phyloP scores from a whole-genome alignment of 2,329 filamentous ascomycete genomes.

The Neonectria ditissima region DNA sequence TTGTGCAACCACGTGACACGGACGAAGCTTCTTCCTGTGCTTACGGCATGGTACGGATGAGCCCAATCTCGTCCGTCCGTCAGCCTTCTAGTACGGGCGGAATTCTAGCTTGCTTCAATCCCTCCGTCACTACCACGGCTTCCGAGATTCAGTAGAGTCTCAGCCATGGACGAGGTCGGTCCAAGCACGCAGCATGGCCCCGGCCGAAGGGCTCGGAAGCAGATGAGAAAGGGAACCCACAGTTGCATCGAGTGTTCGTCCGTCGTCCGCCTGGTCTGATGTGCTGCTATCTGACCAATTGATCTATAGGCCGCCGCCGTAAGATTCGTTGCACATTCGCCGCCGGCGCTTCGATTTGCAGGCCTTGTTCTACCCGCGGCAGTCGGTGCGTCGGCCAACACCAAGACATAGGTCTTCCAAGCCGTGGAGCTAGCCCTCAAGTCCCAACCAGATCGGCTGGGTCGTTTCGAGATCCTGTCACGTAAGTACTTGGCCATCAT shows the following conservation, averaged over 20 bases:
- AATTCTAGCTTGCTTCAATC: neutral
- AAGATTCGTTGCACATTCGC: constrained; percentile 60
- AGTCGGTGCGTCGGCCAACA: constrained; percentile 14
- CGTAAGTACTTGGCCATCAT: neutral
- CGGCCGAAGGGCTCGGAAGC: constrained; percentile 10
- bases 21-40: neutral
- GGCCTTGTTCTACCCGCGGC: constrained; percentile 47
- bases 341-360: constrained; percentile 54
- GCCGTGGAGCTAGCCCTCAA: neutral
- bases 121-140: neutral
- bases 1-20: constrained; percentile 12
- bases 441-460: neutral
- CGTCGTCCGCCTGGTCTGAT: neutral
- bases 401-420: neutral
- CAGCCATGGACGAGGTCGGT: neutral
- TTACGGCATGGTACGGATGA: neutral
- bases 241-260: constrained; percentile 43
- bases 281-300: neutral
- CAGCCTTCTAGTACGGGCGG: neutral
- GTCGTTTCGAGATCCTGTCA: neutral
- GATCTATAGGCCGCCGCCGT: constrained; percentile 56
- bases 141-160: neutral
- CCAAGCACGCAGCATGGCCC: neutral
- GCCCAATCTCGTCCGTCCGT: neutral
- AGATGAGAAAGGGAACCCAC: constrained; percentile 43